Percentiles rank a stretch among this genome's conserved stretches.
phyloP scores from a whole-genome alignment of 2,329 filamentous ascomycete species.

The Neobulgaria alba region DNA sequence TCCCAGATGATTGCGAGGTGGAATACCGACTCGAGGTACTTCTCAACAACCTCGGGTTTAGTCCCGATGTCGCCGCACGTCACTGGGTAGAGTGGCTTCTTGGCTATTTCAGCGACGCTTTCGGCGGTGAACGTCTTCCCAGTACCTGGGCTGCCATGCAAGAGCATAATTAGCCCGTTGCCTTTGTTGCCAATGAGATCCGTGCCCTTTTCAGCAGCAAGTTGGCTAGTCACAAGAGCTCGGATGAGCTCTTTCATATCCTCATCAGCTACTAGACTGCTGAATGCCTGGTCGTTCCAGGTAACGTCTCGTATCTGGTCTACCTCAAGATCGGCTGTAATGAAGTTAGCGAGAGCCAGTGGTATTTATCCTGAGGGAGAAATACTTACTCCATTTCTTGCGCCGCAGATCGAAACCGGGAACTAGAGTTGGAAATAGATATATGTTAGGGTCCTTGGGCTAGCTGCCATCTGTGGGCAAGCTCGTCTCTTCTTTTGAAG shows the following conservation, averaged over 20 bases:
- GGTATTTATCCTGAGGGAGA: too few species aligned
- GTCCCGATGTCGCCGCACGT: slow-evolving; percentile 62
- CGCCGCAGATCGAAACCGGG: background rate
- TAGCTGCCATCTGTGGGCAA: background rate
- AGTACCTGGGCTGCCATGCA: slow-evolving; percentile 27
- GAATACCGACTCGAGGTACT: slow-evolving; percentile 19
- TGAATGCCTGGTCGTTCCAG: slow-evolving; percentile 31
- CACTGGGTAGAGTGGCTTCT: slow-evolving; percentile 42
- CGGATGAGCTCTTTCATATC: slow-evolving; percentile 39
- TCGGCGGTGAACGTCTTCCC: slow-evolving; percentile 31
- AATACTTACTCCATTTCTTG: background rate
- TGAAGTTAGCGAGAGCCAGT: background rate
- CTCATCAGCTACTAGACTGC: slow-evolving; percentile 37
- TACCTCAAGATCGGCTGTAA: background rate
- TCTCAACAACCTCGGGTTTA: slow-evolving; percentile 55
- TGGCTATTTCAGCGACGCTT: slow-evolving; percentile 43
- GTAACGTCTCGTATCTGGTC: slow-evolving; percentile 1
- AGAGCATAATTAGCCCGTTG: slow-evolving; percentile 36
- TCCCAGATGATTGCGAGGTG: slow-evolving; percentile 13
- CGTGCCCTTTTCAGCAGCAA: background rate
- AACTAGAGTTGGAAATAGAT: background rate
- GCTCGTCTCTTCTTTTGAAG: background rate
- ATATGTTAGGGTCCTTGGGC: background rate
- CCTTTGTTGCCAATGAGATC: slow-evolving; percentile 27
- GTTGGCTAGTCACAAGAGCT: slow-evolving; percentile 31